Base-by-base conservation (phyloP, 768 basidiomycete species). In the Termitomyces sp. region DNA sequence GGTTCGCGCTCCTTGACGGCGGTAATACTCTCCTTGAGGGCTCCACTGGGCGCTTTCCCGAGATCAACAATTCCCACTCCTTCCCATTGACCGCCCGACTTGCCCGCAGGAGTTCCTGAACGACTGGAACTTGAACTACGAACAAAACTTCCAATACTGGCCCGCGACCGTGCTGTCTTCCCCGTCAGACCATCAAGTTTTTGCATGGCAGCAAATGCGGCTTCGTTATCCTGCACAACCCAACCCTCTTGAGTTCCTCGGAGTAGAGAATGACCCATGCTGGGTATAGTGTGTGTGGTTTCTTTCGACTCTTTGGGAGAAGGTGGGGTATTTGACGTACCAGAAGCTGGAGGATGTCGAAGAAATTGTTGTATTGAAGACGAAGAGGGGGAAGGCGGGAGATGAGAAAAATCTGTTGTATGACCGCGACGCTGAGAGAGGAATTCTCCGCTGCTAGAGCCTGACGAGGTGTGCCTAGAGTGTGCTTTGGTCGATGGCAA, bases 311-410 rank as follows among this genome's bases (percentile, higher is more conserved):
- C 69, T 22, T 76, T 67, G 64, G 71, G 65, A 62, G 73, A 64
- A 22, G 76, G 74, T 0, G 76, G 73, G 12, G 76, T 72, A 55
- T 75, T 73, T 1, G 76, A 69, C 54, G 70, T 74, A 37, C 73
- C 70, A n/a, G 75, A 72, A 37, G 69, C 76, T 43, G 77, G 71
- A 4, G 81, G 73, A 56, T 87, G 83, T 55, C 84, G 81, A 58
- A 93, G 74, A 65, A 95, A 86, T 62, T 92, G 89, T 58, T 92
- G 88, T 56, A 95, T 93, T 5, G 91, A 91, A 5, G 90, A 86
- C n/a, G 91, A 86, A 2, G 93, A 93, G 20, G 93, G 93, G 14
- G 93, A 95, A 14, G 95, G 91, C 13, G 93, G 93, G 4, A 96
- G 79, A 67, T 92, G 91, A 0, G 94, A 93, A 71, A 92, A 94